Conservation (phyloP, 202 grass and related monocot genomes). For the Saccharum hybrid region DNA sequence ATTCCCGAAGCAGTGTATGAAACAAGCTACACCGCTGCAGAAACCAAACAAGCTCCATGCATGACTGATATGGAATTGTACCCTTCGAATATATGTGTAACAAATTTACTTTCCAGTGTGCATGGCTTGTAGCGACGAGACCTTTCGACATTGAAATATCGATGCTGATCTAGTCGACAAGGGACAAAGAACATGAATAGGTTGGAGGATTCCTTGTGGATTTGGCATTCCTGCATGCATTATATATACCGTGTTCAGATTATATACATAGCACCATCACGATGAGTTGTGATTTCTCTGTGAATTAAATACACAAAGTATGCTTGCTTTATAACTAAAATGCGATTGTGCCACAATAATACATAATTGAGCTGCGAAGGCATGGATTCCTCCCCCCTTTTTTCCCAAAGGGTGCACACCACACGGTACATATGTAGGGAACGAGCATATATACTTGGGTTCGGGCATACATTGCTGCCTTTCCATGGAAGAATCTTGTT, state of each 20-base stretch:
- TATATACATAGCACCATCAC: background rate
- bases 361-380: background rate
- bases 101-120: background rate
- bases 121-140: background rate
- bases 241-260: background rate
- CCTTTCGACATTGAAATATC: background rate
- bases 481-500: too few relatives aligned
- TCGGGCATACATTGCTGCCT: too few relatives aligned
- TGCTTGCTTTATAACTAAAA: background rate
- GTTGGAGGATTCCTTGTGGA: background rate
- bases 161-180: constrained; percentile 23
- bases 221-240: constrained; percentile 2
- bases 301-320: constrained; percentile 5
- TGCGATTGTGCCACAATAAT: background rate
- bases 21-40: constrained; percentile 13
- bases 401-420: background rate
- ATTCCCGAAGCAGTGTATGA: constrained; percentile 33
- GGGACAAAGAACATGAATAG: background rate
- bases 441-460: too few relatives aligned
- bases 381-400: background rate
- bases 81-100: background rate
- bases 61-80: background rate
- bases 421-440: background rate
- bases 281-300: background rate
- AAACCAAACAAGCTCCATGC: constrained; percentile 15